Evolutionary conservation across 768 basidiomycete genomes (phyloP), one percentile per base, ranked within the genome.

Genomic region (Vararia minispora): DNA sequence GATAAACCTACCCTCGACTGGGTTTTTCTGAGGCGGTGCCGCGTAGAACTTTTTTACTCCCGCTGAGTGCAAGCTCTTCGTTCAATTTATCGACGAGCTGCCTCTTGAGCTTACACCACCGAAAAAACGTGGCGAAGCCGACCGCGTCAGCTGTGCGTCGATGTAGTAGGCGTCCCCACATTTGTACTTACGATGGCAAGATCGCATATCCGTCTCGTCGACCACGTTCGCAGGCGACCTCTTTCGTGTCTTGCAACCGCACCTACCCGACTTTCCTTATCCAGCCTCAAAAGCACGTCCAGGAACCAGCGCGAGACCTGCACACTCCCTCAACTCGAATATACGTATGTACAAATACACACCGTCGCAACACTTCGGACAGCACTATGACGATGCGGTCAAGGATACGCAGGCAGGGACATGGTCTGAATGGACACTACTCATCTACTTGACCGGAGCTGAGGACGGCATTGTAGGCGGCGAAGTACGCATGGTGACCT

Each of bases 401-500:
- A 64, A 65, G 6, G 79, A 81, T 51, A 40, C 65, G 4, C 50
- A 62, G 36, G 76, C 77, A 6, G 76, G 76, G 4, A 65, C 69
- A 1, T 72, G 69, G 52, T 81, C 78, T 24, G 80, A 84, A 53
- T 86, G 84, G 83, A 87, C 84, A 0, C 55, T 86, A 26, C 56
- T 87, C 18, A 65, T 86, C 18, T 86, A 86, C 51, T 54, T 87
- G 24, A 76, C 78, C 5, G 84, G 84, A 1, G 53, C 53, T 4
- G 78, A 85, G 49, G 81, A 84, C 50, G 81, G 79, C 13, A 73
- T 86, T 2, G 65, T 75, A 49, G 81, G 81, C 23, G 80, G 81
- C 5, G 74, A 83, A 61, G 74, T 75, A 51, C 28, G 56, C 28
- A 17, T 21, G 10, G 17, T 16, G 25, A 6, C 23, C 30, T 6